phyloP scores from a whole-genome alignment of 306 rosid genomes.

The Fragaria nilgerrensis region DNA sequence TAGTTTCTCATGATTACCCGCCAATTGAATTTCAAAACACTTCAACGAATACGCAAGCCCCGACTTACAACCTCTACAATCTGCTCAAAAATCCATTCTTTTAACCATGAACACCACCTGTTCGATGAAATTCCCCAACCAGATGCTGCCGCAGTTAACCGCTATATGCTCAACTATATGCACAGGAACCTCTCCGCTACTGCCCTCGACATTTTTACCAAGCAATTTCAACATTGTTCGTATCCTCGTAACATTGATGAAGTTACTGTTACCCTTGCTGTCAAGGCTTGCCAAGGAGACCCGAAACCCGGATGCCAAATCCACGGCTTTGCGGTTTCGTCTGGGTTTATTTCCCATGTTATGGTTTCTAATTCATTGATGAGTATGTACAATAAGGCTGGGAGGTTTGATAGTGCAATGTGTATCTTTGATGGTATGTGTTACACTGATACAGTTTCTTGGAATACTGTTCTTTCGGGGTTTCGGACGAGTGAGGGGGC shows the following conservation, averaged over 20 bases:
- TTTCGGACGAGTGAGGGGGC: conserved; percentile 56
- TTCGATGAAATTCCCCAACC: conserved; percentile 49
- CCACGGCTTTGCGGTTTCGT: conserved; percentile 49
- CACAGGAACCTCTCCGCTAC: conserved; percentile 38
- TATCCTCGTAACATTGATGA: conserved; percentile 36
- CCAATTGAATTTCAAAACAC: conserved; percentile 34
- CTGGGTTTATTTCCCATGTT: conserved; percentile 44
- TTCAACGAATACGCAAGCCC: conserved; percentile 18
- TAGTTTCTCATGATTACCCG: conserved; percentile 45
- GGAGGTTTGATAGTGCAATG: conserved; percentile 43
- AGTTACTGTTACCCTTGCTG: conserved; percentile 51
- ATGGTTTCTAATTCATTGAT: conserved; percentile 69
- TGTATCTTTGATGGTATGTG: conserved; percentile 52
- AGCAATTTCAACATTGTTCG: conserved; percentile 34
- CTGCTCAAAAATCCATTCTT: conserved; percentile 21
- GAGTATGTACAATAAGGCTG: conserved; percentile 74
- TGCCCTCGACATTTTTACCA: conserved; percentile 51
- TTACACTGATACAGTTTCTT: conserved; percentile 64
- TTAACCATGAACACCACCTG: conserved; percentile 43
- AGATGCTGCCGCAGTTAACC: conserved; percentile 41
- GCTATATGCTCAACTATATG: conserved; percentile 43
- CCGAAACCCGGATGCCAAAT: conserved; percentile 49
- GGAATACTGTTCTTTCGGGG: conserved; percentile 85
- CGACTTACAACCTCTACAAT: conserved; percentile 10
- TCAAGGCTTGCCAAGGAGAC: conserved; percentile 72